phyloP scores from a whole-genome alignment of 176 grass and related monocot genomes.

The Oropetium thomaeum region DNA sequence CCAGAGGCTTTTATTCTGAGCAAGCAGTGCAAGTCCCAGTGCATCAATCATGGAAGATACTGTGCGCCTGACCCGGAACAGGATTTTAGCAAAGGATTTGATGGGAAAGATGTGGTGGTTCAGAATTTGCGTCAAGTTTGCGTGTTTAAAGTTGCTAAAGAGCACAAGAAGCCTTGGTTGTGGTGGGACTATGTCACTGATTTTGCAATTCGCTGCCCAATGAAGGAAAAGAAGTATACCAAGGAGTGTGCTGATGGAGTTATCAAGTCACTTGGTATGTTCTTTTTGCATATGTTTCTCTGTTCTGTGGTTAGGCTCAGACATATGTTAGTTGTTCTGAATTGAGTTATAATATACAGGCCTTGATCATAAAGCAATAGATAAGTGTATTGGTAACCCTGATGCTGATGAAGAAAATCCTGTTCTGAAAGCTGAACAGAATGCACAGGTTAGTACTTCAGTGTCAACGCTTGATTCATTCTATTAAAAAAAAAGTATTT shows the following conservation, averaged over 20 bases:
- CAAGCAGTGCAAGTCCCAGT: conserved; percentile 81
- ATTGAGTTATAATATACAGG: conserved; percentile 41
- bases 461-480: not conserved
- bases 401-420: conserved; percentile 81
- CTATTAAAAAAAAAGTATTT: too few species aligned
- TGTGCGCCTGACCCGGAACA: conserved; percentile 84
- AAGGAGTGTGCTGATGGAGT: conserved; percentile 81
- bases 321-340: not conserved
- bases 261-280: conserved; percentile 83
- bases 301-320: not conserved
- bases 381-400: conserved; percentile 80
- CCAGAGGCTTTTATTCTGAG: conserved; percentile 63
- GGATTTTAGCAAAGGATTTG: conserved; percentile 95
- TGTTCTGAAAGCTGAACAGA: conserved; percentile 87
- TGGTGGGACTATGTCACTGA: conserved; percentile 97
- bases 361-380: conserved; percentile 73
- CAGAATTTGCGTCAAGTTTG: conserved; percentile 86
- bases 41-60: conserved; percentile 75
- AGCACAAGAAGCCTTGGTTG: conserved; percentile 70
- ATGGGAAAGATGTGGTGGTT: conserved; percentile 89
- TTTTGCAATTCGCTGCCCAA: conserved; percentile 79
- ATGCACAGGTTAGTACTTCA: conserved; percentile 65
- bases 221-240: conserved; percentile 92
- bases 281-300: not conserved
- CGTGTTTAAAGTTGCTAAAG: conserved; percentile 70